Conservation (phyloP, 148 eudicot genomes). For the Vaccinium darrowii region DNA sequence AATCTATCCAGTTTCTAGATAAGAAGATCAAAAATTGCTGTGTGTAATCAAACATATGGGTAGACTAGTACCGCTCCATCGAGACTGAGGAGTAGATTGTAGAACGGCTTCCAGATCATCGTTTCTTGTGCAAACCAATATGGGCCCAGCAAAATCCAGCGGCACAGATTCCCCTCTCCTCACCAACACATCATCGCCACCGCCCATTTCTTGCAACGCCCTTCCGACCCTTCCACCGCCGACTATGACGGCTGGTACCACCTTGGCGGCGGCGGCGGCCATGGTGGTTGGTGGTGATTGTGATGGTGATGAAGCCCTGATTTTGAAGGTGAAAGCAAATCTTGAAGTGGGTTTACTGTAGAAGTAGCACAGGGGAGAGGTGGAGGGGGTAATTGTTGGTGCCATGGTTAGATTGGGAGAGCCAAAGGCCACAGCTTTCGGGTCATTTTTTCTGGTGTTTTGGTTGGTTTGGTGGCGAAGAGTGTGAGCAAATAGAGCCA, state of each 20-base stretch:
- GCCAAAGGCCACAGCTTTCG: neutral
- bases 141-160: constrained; percentile 73
- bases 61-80: constrained; percentile 65
- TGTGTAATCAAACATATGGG: neutral
- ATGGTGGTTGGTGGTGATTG: constrained; percentile 15
- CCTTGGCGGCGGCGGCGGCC: constrained; percentile 31
- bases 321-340: constrained; percentile 6
- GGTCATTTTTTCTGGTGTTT: neutral
- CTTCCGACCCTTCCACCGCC: constrained; percentile 92
- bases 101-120: constrained; percentile 96
- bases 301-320: constrained; percentile 17
- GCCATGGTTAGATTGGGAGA: constrained; percentile 24
- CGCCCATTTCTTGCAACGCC: constrained; percentile 79
- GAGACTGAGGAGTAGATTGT: constrained; percentile 67
- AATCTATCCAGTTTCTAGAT: neutral
- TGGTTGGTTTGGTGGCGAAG: neutral
- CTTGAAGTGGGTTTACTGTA: constrained; percentile 37
- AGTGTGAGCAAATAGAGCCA: constrained; percentile 26
- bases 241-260: constrained; percentile 75
- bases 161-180: constrained; percentile 86
- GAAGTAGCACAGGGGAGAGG: constrained; percentile 32
- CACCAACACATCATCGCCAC: constrained; percentile 70
- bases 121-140: constrained; percentile 87
- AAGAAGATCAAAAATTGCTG: neutral
- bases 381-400: constrained; percentile 21